phyloP scores from a whole-genome alignment of 345 rosid species.

The Melastoma malabathricum region DNA sequence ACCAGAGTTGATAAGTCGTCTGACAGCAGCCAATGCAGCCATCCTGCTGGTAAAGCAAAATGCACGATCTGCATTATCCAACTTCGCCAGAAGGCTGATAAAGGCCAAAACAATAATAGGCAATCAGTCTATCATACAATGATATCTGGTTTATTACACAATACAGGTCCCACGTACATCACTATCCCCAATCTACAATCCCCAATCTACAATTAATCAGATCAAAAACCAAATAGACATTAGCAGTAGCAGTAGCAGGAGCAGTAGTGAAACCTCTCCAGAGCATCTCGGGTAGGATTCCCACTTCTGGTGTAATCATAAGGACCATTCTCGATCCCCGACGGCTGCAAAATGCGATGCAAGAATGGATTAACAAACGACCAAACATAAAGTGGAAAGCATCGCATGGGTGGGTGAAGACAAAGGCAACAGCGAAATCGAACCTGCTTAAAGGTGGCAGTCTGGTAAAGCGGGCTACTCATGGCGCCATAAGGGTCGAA shows the following conservation, averaged over 20 bases:
- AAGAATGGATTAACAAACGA: neutral
- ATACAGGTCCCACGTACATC: too few relatives aligned
- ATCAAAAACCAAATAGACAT: neutral
- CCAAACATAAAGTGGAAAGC: too few relatives aligned
- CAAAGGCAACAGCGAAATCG: too few relatives aligned
- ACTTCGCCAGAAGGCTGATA: slow-evolving; percentile 73
- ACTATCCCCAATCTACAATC: too few relatives aligned
- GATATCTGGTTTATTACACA: too few relatives aligned
- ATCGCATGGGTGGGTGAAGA: too few relatives aligned
- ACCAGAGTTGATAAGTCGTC: slow-evolving; percentile 67
- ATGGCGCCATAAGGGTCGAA: slow-evolving; percentile 79
- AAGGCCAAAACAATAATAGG: neutral
- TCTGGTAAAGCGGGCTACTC: slow-evolving; percentile 87
- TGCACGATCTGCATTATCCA: slow-evolving; percentile 90
- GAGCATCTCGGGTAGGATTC: slow-evolving; percentile 78
- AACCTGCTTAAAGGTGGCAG: slow-evolving; percentile 47
- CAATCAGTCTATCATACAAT: too few relatives aligned
- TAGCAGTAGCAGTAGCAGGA: neutral
- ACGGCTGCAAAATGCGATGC: slow-evolving; percentile 37
- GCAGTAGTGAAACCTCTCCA: slow-evolving; percentile 46
- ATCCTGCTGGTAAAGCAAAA: slow-evolving; percentile 96
- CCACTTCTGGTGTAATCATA: slow-evolving; percentile 98
- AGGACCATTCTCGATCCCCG: slow-evolving; percentile 64
- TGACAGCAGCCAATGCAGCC: slow-evolving; percentile 88
- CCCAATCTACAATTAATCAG: neutral